Evolutionary conservation across 2,329 filamentous ascomycete species (phyloP), one percentile per base, ranked within the genome.

Genomic region (Dothistroma septosporum): DNA sequence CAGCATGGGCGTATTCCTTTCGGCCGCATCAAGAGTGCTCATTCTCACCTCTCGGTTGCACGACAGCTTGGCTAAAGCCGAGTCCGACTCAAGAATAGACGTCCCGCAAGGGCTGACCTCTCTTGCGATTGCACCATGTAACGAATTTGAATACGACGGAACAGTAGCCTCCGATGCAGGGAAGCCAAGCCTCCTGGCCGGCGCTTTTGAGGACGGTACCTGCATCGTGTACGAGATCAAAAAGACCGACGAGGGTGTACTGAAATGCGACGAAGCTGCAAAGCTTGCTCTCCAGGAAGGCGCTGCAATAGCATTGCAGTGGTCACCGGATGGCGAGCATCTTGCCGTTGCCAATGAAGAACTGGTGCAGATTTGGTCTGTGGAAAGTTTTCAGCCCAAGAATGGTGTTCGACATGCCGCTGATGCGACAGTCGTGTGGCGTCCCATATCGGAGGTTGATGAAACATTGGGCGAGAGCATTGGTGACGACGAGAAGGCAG

Each of bases 331-430:
- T 55, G 77, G 78, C 11, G 64, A 62, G 4, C 69, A 77, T 33
- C 68, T 82, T 8, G 79, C 79, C 10, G 76, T 77, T 19, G 78
- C 75, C 8, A 76, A 77, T 2, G 73, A 72, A 7, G 76, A 79
- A 60, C 70, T 75, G 7, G 73, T 80, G 11, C 76, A 76, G 6
- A 70, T 82, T n/a, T 82, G 79, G 78, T 63, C 69, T 16, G 60
- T 64, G 9, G 69, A 71, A 19, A 59, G 64, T 9, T 62, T 69
- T 16, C 53, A 56, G 10, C 64, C 65, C 11, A 60, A 63, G 19
- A 65, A 66, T 21, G 61, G 63, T 2, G 32, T 59, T 24, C 22
- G 54, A 10, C 58, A 64, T 28, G 58, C 63, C 11, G 58, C 62
- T 37, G 63, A 67, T 9, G 53, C 66, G 6, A 47, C 67, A 0